Conservation (phyloP, 106 monocot species). For the Allium fistulosum region DNA sequence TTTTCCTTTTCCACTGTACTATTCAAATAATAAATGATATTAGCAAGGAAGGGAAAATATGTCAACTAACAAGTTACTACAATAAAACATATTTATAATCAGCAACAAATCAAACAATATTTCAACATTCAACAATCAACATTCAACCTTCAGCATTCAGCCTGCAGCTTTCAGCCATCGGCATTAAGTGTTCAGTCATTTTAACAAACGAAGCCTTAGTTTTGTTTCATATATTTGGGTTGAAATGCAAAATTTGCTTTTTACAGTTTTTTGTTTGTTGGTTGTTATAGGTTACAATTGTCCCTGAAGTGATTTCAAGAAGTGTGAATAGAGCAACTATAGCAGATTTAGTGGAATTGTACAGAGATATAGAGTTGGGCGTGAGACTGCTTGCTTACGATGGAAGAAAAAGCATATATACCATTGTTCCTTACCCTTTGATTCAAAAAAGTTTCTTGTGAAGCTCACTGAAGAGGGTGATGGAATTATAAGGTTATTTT, state of each 20-base stretch:
- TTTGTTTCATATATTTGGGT: not conserved
- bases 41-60: too few relatives aligned
- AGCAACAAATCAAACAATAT: too few relatives aligned
- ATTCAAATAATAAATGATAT: too few relatives aligned
- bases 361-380: constrained; percentile 58
- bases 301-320: constrained; percentile 48
- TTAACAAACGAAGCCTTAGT: too few relatives aligned
- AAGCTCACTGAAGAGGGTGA: constrained; percentile 55
- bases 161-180: too few relatives aligned
- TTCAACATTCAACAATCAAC: too few relatives aligned
- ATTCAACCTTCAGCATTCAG: too few relatives aligned
- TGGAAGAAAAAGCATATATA: constrained; percentile 78
- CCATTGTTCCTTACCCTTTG: constrained; percentile 64
- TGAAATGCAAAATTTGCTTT: not conserved
- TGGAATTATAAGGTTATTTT: constrained; percentile 21
- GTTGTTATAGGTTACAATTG: constrained; percentile 51
- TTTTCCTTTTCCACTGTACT: too few relatives aligned
- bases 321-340: constrained; percentile 56
- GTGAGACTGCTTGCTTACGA: constrained; percentile 78
- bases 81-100: too few relatives aligned
- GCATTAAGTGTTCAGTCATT: too few relatives aligned
- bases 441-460: constrained; percentile 54
- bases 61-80: too few relatives aligned
- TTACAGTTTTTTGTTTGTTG: not conserved
- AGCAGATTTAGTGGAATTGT: constrained; percentile 51